A percentile compares a stretch with the other conserved stretches of the same genome.
phyloP scores from a whole-genome alignment of 2,329 filamentous ascomycete species.

The Fusarium sp. region DNA sequence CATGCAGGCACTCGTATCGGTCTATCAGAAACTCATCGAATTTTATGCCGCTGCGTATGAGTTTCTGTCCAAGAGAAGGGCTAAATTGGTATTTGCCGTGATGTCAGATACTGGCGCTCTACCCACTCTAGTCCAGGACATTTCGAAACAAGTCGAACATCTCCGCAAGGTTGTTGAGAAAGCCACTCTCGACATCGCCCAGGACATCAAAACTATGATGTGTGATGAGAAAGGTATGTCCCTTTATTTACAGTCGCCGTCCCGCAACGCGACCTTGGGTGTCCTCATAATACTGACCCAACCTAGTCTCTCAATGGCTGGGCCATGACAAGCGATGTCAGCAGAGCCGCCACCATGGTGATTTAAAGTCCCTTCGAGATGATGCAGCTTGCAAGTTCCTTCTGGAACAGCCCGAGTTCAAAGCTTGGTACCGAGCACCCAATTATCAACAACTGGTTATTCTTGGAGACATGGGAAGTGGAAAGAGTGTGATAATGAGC shows the following conservation, averaged over 20 bases:
- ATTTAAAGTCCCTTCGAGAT: neutral
- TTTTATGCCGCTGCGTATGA: neutral
- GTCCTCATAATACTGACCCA: neutral
- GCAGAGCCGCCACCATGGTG: neutral
- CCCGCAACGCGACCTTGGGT: no score
- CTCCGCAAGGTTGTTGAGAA: neutral
- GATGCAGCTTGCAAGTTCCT: neutral
- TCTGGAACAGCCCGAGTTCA: neutral
- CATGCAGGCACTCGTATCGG: neutral
- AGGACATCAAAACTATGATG: neutral
- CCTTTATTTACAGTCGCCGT: neutral
- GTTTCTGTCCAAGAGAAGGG: neutral
- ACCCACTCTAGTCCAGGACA: neutral
- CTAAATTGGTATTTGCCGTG: neutral
- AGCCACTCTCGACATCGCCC: neutral
- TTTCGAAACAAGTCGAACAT: neutral
- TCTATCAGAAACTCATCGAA: neutral
- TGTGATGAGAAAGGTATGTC: neutral
- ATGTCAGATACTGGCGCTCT: neutral
- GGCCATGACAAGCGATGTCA: neutral
- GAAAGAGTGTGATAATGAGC: neutral
- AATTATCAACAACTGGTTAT: neutral
- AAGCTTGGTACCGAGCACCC: neutral
- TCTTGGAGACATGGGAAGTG: neutral
- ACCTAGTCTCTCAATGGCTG: neutral